Conservation (phyloP, 1,284 basidiomycete genomes). For the Inonotus obliquus region DNA sequence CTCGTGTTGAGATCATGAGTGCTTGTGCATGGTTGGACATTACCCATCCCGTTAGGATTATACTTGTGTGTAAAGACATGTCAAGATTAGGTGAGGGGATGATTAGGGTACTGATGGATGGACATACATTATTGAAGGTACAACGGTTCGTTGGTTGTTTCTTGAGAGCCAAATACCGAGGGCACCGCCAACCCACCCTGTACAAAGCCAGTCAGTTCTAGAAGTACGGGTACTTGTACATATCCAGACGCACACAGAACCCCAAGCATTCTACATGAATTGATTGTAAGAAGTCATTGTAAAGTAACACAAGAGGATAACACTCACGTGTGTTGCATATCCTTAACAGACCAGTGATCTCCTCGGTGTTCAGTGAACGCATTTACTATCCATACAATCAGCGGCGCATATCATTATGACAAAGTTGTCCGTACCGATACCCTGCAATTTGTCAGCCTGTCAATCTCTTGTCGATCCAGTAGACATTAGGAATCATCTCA, state of each 20-base stretch:
- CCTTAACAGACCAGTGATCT: constrained; percentile 79
- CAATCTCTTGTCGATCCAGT: neutral
- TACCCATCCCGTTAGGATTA: constrained; percentile 90
- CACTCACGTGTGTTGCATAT: constrained; percentile 89
- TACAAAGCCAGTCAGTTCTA: constrained; percentile 9
- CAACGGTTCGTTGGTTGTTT: constrained; percentile 75
- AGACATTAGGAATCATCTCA: constrained; percentile 33
- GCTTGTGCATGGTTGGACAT: constrained; percentile 91
- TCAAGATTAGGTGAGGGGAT: neutral
- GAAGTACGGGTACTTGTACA: constrained; percentile 1
- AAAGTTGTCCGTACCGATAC: constrained; percentile 45
- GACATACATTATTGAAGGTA: constrained; percentile 78
- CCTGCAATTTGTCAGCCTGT: constrained; percentile 32
- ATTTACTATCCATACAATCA: constrained; percentile 53
- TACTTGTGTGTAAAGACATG: constrained; percentile 38
- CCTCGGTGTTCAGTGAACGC: constrained; percentile 93
- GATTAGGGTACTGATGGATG: neutral
- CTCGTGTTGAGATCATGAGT: constrained; percentile 79
- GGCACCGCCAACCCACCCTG: constrained; percentile 89
- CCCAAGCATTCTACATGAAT: constrained; percentile 42
- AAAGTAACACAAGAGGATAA: constrained; percentile 1
- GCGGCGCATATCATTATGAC: constrained; percentile 2
- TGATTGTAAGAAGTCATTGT: neutral
- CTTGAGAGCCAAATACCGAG: constrained; percentile 85
- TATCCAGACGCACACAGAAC: constrained; percentile 46